phyloP scores from a whole-genome alignment of 345 rosid species.

The Alliaria petiolata region DNA sequence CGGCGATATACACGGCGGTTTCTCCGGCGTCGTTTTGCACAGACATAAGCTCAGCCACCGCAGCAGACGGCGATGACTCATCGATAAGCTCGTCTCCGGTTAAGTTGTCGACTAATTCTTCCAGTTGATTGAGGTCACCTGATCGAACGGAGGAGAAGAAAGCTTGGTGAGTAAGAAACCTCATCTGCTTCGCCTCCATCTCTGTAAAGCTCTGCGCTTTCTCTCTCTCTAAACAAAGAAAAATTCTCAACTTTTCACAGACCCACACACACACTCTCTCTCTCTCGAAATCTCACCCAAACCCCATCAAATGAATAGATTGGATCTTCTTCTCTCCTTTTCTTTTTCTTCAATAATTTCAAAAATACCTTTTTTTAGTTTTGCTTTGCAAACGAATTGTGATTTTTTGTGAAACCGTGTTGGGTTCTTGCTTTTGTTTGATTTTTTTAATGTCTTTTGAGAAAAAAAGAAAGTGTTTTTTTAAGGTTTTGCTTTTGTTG shows the following conservation, averaged over 20 bases:
- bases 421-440: slow-evolving; percentile 19
- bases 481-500: slow-evolving; percentile 20
- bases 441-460: neutral
- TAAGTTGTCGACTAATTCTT: slow-evolving; percentile 46
- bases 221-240: slow-evolving; percentile 13
- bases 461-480: neutral
- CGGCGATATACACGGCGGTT: slow-evolving; percentile 70
- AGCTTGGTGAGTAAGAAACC: slow-evolving; percentile 70
- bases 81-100: slow-evolving; percentile 45
- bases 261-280: neutral
- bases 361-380: neutral
- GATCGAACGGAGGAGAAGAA: slow-evolving; percentile 80
- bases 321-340: neutral
- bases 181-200: slow-evolving; percentile 71
- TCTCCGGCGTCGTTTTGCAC: slow-evolving; percentile 73
- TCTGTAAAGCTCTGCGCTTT: slow-evolving; percentile 13
- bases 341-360: neutral
- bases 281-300: slow-evolving; percentile 8
- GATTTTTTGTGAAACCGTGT: slow-evolving; percentile 34
- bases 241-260: slow-evolving; percentile 6
- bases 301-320: slow-evolving; percentile 23
- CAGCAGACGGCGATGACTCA: slow-evolving; percentile 41
- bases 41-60: slow-evolving; percentile 70
- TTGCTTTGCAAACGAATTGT: slow-evolving; percentile 14
- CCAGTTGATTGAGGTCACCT: slow-evolving; percentile 52